Evolutionary conservation across 495 filamentous ascomycete species (phyloP).

Genomic region (Neurospora sp.): DNA sequence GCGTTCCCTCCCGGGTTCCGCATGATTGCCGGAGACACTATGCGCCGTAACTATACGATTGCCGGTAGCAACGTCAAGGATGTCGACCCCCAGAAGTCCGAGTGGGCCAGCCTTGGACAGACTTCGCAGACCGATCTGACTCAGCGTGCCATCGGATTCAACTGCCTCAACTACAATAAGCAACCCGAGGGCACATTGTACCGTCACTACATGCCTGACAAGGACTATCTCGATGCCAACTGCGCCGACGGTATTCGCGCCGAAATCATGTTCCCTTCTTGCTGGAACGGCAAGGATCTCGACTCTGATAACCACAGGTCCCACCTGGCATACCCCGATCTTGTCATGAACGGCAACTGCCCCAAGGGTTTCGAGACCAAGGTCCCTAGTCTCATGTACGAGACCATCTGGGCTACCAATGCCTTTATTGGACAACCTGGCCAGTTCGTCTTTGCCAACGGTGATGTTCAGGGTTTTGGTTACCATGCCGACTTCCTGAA

Average conservation of each 20-base stretch:
- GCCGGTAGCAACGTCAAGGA: slow-evolving; percentile 31
- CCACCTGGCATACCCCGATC: slow-evolving; percentile 68
- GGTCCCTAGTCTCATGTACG: slow-evolving; percentile 68
- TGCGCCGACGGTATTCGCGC: slow-evolving; percentile 69
- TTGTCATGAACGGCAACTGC: slow-evolving; percentile 68
- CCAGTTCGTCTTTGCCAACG: slow-evolving; percentile 71
- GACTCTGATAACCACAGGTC: slow-evolving; percentile 53
- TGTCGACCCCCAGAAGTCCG: slow-evolving; percentile 63
- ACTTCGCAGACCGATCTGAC: slow-evolving; percentile 53
- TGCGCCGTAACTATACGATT: slow-evolving; percentile 60
- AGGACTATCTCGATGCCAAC: slow-evolving; percentile 63
- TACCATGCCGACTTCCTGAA: slow-evolving; percentile 83
- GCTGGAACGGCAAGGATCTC: slow-evolving; percentile 71
- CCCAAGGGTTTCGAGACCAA: slow-evolving; percentile 62
- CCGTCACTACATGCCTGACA: slow-evolving; percentile 72
- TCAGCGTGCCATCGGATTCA: slow-evolving; percentile 86
- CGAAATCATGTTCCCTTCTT: slow-evolving; percentile 84
- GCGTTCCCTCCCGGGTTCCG: slow-evolving; percentile 74
- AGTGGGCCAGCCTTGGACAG: slow-evolving; percentile 49
- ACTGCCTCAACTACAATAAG: slow-evolving; percentile 70
- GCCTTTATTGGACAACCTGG: slow-evolving; percentile 57
- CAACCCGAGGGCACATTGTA: slow-evolving; percentile 59
- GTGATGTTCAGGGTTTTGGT: slow-evolving; percentile 71
- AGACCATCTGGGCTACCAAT: slow-evolving; percentile 77
- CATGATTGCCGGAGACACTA: slow-evolving; percentile 73